Base-by-base conservation (phyloP, 768 basidiomycete genomes). In the Coprinopsis sp. region DNA sequence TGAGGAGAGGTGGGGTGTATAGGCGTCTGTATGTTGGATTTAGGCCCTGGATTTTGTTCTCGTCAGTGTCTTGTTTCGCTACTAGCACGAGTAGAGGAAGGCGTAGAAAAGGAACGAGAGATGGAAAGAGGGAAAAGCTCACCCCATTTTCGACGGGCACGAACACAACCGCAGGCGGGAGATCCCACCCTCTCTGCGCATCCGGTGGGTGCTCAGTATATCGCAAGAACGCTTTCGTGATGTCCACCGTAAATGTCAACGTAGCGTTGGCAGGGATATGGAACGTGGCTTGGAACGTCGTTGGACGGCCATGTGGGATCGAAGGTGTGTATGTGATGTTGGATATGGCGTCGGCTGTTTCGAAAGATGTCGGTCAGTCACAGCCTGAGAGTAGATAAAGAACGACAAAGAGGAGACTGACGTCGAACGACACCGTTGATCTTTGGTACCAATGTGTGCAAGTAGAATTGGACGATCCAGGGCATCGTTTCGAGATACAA, bases 161-260 rank as follows among this genome's bases (percentile, higher is more conserved):
- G 44, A 84, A 72, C n/a, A 96, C n/a, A n/a, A n/a, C 78, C 2
- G 90, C 93, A 0, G 88, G 82, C 1, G 92, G 89, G 0, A 97
- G 71, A 55, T 97, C 91, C 83, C 93, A 94, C 3, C 96, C 96
- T 31, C 96, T 76, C 60, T 93, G 87, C 2, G 95, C 91, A 59
- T 98, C 95, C 0, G 94, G 92, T 8, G 87, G 92, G 62, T 98
- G 94, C 58, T 98, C 94, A 10, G 91, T 94, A 62, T 97, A 98
- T 42, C 85, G 81, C 45, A 99, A 68, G 59, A 93, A 96, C 1
- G 86, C 77, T 61, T 92, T 92, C 28, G 78, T 74, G 57, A 92
- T 81, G 27, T 85, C 85, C 60, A 94, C 73, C 14, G 72, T 76
- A 44, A 97, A 66, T 6, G 73, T 71, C 5, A 91, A 59, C 0